Evolutionary conservation across 2,329 filamentous ascomycete species (phyloP).

Genomic region (Immersiporthe knoxdaviesiana): DNA sequence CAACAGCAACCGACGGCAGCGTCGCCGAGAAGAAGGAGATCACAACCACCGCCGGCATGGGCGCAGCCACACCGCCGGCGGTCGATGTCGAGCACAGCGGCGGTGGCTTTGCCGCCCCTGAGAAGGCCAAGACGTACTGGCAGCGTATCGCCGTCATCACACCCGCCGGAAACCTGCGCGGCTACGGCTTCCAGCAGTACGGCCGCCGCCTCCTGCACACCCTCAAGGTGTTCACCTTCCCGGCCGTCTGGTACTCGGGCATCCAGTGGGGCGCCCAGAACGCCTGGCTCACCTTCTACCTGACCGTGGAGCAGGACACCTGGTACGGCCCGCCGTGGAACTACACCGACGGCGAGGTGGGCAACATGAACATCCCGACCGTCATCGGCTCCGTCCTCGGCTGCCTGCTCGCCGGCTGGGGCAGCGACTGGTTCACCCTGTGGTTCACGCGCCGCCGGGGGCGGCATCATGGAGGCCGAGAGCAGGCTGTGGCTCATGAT

Average conservation of each 20-base stretch:
- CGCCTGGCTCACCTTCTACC: slow-evolving; percentile 59
- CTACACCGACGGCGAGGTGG: slow-evolving; percentile 39
- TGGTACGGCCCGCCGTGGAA: slow-evolving; percentile 40
- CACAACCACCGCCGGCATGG: not conserved
- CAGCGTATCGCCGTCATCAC: slow-evolving; percentile 60
- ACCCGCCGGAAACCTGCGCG: slow-evolving; percentile 56
- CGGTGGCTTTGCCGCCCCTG: slow-evolving; percentile 33
- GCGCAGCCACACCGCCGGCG: slow-evolving; percentile 24
- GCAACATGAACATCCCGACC: slow-evolving; percentile 36
- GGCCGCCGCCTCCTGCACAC: slow-evolving; percentile 56
- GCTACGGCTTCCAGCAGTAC: slow-evolving; percentile 59
- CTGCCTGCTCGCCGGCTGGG: slow-evolving; percentile 36
- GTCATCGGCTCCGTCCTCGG: slow-evolving; percentile 35
- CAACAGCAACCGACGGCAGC: slow-evolving; percentile 25
- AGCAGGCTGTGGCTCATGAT: slow-evolving; percentile 38
- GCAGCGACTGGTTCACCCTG: slow-evolving; percentile 40
- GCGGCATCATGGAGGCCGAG: slow-evolving; percentile 39
- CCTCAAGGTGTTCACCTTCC: slow-evolving; percentile 46
- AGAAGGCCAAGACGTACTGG: slow-evolving; percentile 52
- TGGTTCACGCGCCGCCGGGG: slow-evolving; percentile 36
- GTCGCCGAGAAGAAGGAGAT: slow-evolving; percentile 29
- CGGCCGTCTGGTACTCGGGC: slow-evolving; percentile 46
- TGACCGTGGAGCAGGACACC: slow-evolving; percentile 57
- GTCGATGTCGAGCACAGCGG: slow-evolving; percentile 28
- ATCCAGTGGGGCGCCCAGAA: slow-evolving; percentile 50